Conservation (phyloP, 2,329 filamentous ascomycete species). For the Fusarium odoratissimum region DNA sequence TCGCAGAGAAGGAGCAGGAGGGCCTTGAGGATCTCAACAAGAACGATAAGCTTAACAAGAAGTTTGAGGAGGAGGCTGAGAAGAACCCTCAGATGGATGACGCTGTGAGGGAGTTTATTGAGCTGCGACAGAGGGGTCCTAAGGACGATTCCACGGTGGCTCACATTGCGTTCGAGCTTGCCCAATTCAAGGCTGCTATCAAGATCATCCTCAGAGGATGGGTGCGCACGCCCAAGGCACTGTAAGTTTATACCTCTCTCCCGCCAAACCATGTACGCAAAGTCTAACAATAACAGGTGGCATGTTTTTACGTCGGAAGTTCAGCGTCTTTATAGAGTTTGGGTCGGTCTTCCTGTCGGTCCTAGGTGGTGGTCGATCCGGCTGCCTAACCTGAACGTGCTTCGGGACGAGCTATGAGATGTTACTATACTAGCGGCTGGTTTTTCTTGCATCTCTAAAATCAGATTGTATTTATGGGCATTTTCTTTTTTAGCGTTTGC, state of each 20-base stretch:
- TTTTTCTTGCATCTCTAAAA: conserved; percentile 1
- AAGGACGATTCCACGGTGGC: conserved; percentile 59
- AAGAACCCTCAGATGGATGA: conserved; percentile 52
- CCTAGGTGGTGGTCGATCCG: conserved; percentile 61
- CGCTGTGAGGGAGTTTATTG: conserved; percentile 52
- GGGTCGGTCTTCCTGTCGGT: conserved; percentile 63
- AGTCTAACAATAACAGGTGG: conserved; percentile 50
- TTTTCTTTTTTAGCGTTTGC: conserved; percentile 17
- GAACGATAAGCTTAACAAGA: conserved; percentile 33
- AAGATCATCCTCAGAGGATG: conserved; percentile 78
- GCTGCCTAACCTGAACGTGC: conserved; percentile 55
- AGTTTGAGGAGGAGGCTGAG: conserved; percentile 47
- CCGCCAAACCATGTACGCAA: not conserved
- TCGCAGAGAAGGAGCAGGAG: conserved; percentile 40
- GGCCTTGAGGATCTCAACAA: conserved; percentile 52
- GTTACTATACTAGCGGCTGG: not conserved
- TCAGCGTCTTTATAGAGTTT: conserved; percentile 61
- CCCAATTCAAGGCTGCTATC: conserved; percentile 70
- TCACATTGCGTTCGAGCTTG: conserved; percentile 71
- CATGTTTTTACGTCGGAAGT: conserved; percentile 59
- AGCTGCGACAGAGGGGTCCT: conserved; percentile 48
- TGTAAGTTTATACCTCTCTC: conserved; percentile 67
- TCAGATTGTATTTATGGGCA: conserved; percentile 14
- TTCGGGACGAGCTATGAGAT: conserved; percentile 61
- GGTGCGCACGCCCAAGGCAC: conserved; percentile 71